These are phyloP conservation scores for Logfia minima DNA, from an alignment of 129 eudicot genomes.

Conservation along the genomic window DNA sequence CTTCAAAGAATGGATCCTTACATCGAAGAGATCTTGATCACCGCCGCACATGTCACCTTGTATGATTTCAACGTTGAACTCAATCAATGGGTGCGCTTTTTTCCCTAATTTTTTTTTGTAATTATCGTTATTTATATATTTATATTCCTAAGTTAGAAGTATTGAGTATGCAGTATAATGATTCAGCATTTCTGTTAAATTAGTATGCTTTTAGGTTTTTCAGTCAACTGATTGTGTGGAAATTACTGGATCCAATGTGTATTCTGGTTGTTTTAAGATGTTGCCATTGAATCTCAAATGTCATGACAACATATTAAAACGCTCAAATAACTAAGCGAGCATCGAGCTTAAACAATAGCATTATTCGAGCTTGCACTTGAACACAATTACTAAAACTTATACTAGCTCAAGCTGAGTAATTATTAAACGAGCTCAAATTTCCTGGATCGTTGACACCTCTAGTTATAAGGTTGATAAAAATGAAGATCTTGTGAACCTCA, in stretches of 20 bases:
- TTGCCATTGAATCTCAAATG: background rate
- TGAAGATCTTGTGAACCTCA: background rate
- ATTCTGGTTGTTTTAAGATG: background rate
- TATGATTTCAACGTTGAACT: constrained; percentile 57
- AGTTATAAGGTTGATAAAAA: background rate
- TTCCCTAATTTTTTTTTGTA: background rate
- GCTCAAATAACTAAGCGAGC: background rate
- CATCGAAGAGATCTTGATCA: constrained; percentile 60
- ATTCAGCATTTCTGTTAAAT: background rate
- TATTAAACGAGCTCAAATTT: background rate
- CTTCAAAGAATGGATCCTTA: constrained; percentile 61
- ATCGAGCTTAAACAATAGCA: too few relatives aligned
- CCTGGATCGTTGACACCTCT: background rate
- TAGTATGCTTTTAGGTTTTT: background rate
- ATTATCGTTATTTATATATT: background rate
- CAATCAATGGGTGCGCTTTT: constrained; percentile 53
- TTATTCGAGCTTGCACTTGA: background rate
- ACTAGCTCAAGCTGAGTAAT: background rate
- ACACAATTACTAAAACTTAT: too few relatives aligned
- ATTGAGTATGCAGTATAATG: background rate
- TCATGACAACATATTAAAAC: background rate
- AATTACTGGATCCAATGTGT: background rate
- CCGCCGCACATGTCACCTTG: constrained; percentile 69
- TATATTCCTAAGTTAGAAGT: background rate
- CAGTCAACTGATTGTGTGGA: background rate